A percentile compares a stretch with the other conserved stretches of the same genome.
Evolutionary conservation across 192 early-diverging fungal species (phyloP).

Genomic region (Backusella psychrophila): DNA sequence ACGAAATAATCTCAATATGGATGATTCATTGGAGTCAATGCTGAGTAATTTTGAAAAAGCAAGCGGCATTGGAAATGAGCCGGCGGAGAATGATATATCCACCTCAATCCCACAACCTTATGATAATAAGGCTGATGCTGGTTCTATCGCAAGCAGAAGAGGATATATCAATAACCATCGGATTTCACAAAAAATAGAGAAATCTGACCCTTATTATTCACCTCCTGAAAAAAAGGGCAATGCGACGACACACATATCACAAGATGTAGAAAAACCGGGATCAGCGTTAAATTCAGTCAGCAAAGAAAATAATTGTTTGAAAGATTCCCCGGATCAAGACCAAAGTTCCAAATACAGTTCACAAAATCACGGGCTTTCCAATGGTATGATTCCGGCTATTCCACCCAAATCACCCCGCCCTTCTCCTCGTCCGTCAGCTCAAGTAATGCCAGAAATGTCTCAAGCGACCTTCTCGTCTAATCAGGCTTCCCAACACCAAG

Average conservation of each 20-base stretch:
- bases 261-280: background rate
- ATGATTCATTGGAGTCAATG: background rate
- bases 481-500: background rate
- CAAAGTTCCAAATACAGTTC: too few species aligned
- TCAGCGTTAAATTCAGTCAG: background rate
- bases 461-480: background rate
- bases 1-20: background rate
- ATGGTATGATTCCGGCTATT: background rate
- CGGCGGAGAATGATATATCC: background rate
- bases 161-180: background rate
- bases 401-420: constrained; percentile 12
- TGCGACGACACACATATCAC: background rate
- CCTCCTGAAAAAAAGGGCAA: background rate
- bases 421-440: background rate
- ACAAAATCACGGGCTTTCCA: background rate
- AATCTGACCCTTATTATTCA: background rate
- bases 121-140: constrained; percentile 4
- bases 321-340: background rate
- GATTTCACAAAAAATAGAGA: background rate
- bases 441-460: background rate
- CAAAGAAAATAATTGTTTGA: background rate
- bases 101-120: background rate
- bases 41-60: background rate
- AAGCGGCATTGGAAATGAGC: too few species aligned
- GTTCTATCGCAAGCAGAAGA: background rate